Base-by-base conservation (phyloP, 345 rosid species). In the Populus simonii region DNA sequence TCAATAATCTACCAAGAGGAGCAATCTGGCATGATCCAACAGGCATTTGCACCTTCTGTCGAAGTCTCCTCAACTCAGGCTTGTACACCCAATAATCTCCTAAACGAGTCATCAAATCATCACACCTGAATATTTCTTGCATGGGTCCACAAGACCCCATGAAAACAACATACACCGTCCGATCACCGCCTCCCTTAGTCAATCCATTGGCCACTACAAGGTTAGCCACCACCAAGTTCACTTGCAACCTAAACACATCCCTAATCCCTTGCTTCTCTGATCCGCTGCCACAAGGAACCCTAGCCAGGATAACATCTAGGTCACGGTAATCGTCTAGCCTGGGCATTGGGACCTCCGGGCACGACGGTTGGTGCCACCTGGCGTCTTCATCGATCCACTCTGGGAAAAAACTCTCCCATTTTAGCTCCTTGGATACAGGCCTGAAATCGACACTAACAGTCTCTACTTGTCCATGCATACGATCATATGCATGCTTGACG, bases 1-100 rank as follows among this genome's bases (percentile, higher is more conserved):
- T 69, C 41, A 80, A 73, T 7, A 80, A 73, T 7, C 88, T 82
- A 70, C 70, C 80, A 3, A 89, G 75, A 69, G 90, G 76, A 72
- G 92, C 92, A 74, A 92, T 75, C 49, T 81, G 92, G 91, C 99
- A 95, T 79, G 99, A 83, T 15, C 99, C 99, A 73, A 86, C 84
- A 9, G 99, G 98, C 98, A 95, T 89, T 11, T 82, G 70, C 55
- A 91, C 86, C 83, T 87, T 90, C 43, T 90, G 93, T 70, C 87
- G 86, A 73, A 95, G 63, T 74, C 89, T 87, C 49, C 66, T 76
- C 66, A 85, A 23, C 22, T 93, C 78, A 33, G 96, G 93, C 78
- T 83, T 88, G 67, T 95, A 95, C n/a, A 93, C 88, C 99, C 91
- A 81, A 75, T 88, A 85, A 33, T 88, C 87, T 8, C 82, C 90